These are phyloP conservation scores for Sungouiella blattae DNA, from an alignment of 805 yeast species.

Conservation along the genomic window DNA sequence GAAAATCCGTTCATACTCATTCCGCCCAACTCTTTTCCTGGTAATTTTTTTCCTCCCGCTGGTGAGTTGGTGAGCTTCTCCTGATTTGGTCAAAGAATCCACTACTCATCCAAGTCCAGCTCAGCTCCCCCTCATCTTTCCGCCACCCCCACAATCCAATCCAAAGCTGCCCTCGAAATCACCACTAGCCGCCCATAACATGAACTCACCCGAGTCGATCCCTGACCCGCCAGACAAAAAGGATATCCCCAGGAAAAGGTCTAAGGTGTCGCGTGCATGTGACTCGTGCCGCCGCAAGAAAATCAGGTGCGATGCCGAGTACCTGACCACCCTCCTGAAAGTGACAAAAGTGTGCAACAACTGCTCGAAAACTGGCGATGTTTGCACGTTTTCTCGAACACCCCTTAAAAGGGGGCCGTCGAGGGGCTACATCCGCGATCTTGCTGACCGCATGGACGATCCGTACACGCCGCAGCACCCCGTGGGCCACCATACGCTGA, in stretches of 20 bases:
- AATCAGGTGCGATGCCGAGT: conserved; percentile 64
- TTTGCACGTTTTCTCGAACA: conserved; percentile 64
- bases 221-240: conserved; percentile 4
- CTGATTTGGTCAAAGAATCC: too few relatives aligned
- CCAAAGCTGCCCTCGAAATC: too few relatives aligned
- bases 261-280: conserved; percentile 78
- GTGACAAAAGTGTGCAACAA: conserved; percentile 57
- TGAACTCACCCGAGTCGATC: conserved; percentile 5
- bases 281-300: conserved; percentile 77
- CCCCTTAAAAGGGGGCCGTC: conserved; percentile 80
- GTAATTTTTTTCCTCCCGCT: too few relatives aligned
- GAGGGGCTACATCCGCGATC: conserved; percentile 58
- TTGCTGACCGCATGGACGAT: conserved; percentile 33
- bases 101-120: too few relatives aligned
- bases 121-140: conserved; percentile 9
- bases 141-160: too few relatives aligned
- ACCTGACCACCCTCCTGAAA: conserved; percentile 39
- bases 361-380: conserved; percentile 57
- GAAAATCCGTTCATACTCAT: conserved; percentile 12
- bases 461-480: conserved; percentile 2
- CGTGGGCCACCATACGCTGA: conserved; percentile 1
- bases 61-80: too few relatives aligned
- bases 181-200: too few relatives aligned
- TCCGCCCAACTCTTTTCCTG: too few relatives aligned
- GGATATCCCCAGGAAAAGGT: conserved; percentile 48